Base-by-base conservation (phyloP, 176 grass and related monocot species). In the Cenchrus americanus region DNA sequence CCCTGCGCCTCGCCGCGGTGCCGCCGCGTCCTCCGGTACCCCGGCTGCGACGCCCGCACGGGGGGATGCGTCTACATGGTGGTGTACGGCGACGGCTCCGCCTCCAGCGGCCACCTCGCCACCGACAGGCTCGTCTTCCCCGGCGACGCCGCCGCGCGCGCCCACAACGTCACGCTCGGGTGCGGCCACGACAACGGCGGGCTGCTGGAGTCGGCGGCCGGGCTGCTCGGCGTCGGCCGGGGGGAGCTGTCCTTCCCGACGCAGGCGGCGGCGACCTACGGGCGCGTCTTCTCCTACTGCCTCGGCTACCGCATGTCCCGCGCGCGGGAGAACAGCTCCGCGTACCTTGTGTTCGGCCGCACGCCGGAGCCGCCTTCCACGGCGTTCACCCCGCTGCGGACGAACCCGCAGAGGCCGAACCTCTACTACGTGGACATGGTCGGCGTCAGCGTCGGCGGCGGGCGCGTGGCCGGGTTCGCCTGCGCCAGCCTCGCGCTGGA, bases 161-260 rank as follows among this genome's bases (percentile, higher is more conserved):
- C 80, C 40, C 26, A 78, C 27, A 83, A 82, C 78, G 27, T 97
- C 62, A 87, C 79, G 11, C 64, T 97, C 43, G 92, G 94, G 0
- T 97, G 92, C 84, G 94, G 94, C 67, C 91, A 86, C 65, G 77
- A 94, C 62, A 92, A 97, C 65, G 85, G 76, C 79, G 94, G 85
- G 18, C 76, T 90, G 51, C 84, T 94, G 81, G 60, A 84, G 17
- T 86, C 91, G 3, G 85, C 94, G 3, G 75, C 89, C 0, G 92
- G 94, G 15, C 54, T 97, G 44, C 86, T 92, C 50, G 92, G 94
- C 62, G 73, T 92, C 68, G 94, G 86, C 51, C 88, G 92, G 1
- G 94, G 94, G 47, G 3, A 27, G 2, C 66, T 90, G 13, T 94
- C 92, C 19, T 91, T 97, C 54, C 55, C 90, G 37, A 75, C 90